These are phyloP conservation scores for Didymosphaeria variabile DNA, from an alignment of 2,329 filamentous ascomycete genomes.

Conservation along the genomic window DNA sequence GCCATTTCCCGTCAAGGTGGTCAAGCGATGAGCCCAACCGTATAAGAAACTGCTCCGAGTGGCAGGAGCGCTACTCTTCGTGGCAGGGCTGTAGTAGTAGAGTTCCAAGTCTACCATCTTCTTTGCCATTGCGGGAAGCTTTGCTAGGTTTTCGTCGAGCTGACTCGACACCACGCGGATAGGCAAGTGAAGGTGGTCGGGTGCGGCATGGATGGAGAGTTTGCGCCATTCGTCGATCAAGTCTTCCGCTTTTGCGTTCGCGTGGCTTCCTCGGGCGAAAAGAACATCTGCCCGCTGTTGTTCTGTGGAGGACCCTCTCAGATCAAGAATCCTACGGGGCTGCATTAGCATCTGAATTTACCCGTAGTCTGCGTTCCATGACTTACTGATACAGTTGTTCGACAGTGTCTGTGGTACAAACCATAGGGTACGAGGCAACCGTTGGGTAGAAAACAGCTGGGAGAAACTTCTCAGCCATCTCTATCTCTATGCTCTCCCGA, in stretches of 20 bases:
- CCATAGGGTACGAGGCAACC: conserved; percentile 63
- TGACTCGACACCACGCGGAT: conserved; percentile 63
- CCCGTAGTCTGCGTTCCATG: conserved; percentile 25
- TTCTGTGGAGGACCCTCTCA: conserved; percentile 44
- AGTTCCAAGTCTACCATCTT: conserved; percentile 39
- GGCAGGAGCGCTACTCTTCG: conserved; percentile 63
- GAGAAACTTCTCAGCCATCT: conserved; percentile 68
- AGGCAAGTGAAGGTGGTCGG: conserved; percentile 65
- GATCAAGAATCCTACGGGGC: background rate
- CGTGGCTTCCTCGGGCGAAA: conserved; percentile 55
- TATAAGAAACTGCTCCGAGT: conserved; percentile 76
- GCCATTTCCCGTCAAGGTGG: conserved; percentile 76
- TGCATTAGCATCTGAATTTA: background rate
- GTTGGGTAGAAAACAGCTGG: conserved; percentile 70
- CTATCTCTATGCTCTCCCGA: conserved; percentile 70
- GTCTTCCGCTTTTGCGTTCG: conserved; percentile 18
- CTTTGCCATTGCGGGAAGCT: conserved; percentile 57
- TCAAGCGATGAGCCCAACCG: conserved; percentile 70
- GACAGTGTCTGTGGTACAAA: conserved; percentile 73
- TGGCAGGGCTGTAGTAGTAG: conserved; percentile 21
- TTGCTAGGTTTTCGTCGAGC: conserved; percentile 45
- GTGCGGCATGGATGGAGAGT: conserved; percentile 64
- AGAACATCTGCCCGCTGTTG: conserved; percentile 67
- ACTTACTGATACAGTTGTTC: conserved; percentile 65
- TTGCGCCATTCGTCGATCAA: conserved; percentile 35